A percentile compares a stretch with the other conserved stretches of the same genome.
These are phyloP conservation scores for Quercus ilex DNA, from an alignment of 306 rosid genomes.

Conservation along the genomic window DNA sequence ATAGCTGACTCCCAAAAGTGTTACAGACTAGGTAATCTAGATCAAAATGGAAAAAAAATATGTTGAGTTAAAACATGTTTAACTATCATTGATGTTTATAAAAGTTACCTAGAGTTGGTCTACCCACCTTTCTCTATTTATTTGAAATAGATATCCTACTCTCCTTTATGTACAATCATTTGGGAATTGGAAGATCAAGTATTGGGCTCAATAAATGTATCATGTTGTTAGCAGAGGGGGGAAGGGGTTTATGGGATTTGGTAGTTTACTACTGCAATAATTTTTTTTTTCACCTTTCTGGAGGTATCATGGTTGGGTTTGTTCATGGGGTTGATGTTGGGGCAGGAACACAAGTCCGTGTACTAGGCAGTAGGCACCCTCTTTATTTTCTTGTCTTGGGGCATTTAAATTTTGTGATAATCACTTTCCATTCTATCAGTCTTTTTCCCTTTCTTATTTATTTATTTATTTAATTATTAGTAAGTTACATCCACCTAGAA, in stretches of 20 bases:
- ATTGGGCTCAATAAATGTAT: not conserved
- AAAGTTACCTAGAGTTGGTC: constrained; percentile 14
- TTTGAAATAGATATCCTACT: not conserved
- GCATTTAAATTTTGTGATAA: not conserved
- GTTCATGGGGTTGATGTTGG: not conserved
- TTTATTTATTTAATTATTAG: no score
- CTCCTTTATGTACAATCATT: constrained; percentile 8
- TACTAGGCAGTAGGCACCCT: not conserved
- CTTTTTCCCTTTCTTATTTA: no score
- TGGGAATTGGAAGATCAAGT: constrained; percentile 3
- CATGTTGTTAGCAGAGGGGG: not conserved
- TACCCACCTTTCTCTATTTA: not conserved
- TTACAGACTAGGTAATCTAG: constrained; percentile 9
- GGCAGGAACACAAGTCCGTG: not conserved
- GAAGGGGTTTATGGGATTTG: not conserved
- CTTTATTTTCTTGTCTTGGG: not conserved
- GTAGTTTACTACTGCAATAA: not conserved
- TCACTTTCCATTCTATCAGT: no score
- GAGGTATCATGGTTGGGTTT: not conserved
- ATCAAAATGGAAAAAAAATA: constrained; percentile 10
- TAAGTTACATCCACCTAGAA: no score
- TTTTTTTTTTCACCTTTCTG: not conserved
- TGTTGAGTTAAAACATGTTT: constrained; percentile 6
- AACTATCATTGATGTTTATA: constrained; percentile 17
- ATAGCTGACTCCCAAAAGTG: constrained; percentile 2